These are phyloP conservation scores for Fusarium sp. DNA, from an alignment of 2,329 filamentous ascomycete species.

Conservation along the genomic window DNA sequence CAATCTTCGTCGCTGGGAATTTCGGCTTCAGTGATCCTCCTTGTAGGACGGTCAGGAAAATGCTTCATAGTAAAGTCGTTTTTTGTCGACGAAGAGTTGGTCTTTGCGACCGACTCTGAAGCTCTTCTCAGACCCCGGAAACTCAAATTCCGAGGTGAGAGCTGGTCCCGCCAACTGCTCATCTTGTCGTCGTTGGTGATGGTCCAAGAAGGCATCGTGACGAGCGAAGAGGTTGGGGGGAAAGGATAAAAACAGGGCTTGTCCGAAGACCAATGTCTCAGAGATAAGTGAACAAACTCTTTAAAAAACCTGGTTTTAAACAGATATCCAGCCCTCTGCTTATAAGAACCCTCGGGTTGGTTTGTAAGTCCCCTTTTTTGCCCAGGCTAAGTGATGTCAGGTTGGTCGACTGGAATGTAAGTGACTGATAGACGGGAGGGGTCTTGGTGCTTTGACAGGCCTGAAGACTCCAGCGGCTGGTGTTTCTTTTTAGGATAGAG, in stretches of 20 bases:
- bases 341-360: conserved; percentile 23
- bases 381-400: conserved; percentile 19
- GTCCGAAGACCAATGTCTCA: conserved; percentile 23
- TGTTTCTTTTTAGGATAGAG: conserved; percentile 24
- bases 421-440: conserved; percentile 32
- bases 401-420: conserved; percentile 35
- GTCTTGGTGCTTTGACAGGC: conserved; percentile 11
- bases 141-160: conserved; percentile 32
- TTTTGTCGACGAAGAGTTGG: conserved; percentile 1
- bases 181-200: conserved; percentile 35
- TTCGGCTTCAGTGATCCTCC: conserved; percentile 33
- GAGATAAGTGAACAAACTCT: conserved; percentile 4
- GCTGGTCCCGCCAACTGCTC: conserved; percentile 40
- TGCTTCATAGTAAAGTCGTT: conserved; percentile 40
- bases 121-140: conserved; percentile 37
- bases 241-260: not conserved
- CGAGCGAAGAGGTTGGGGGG: conserved; percentile 13
- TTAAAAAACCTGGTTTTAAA: conserved; percentile 16
- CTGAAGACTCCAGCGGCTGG: not conserved
- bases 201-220: conserved; percentile 33
- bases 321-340: conserved; percentile 2
- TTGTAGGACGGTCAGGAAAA: conserved; percentile 39
- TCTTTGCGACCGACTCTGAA: conserved; percentile 31
- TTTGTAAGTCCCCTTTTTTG: conserved; percentile 4
- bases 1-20: conserved; percentile 44